These are phyloP conservation scores for Silene coronaria DNA, from an alignment of 179 eudicot genomes.

Conservation along the genomic window DNA sequence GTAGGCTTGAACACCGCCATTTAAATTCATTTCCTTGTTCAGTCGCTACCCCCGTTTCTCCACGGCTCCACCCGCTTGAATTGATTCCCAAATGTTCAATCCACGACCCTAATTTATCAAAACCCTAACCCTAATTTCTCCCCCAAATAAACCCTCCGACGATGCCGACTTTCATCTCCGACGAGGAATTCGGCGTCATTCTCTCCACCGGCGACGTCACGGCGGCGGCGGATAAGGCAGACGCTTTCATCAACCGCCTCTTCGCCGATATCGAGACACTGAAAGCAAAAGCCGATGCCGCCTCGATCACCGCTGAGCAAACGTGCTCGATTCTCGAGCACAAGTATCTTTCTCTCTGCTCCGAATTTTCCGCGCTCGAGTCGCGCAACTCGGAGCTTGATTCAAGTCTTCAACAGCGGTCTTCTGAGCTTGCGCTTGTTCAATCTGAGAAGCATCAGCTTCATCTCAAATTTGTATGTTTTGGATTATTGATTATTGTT, in stretches of 20 bases:
- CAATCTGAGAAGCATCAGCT: slow-evolving; percentile 72
- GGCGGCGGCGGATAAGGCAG: slow-evolving; percentile 75
- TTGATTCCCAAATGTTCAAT: slow-evolving; percentile 10
- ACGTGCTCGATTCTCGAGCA: slow-evolving; percentile 82
- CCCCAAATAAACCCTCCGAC: not conserved
- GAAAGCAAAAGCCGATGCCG: slow-evolving; percentile 74
- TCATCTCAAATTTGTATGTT: slow-evolving; percentile 49
- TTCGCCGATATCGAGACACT: slow-evolving; percentile 60
- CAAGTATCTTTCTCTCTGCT: slow-evolving; percentile 65
- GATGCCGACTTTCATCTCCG: slow-evolving; percentile 82
- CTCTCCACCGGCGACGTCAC: slow-evolving; percentile 44
- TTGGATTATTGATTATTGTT: not conserved
- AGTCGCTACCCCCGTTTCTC: not conserved
- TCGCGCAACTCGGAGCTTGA: slow-evolving; percentile 41
- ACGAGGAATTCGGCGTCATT: slow-evolving; percentile 51
- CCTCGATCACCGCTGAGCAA: slow-evolving; percentile 82
- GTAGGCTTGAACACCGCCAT: not conserved
- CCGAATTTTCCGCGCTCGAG: slow-evolving; percentile 54
- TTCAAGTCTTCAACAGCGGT: slow-evolving; percentile 37
- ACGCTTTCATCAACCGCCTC: slow-evolving; percentile 51
- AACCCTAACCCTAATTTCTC: slow-evolving; percentile 3
- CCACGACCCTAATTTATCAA: not conserved
- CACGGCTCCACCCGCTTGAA: not conserved
- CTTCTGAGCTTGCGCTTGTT: slow-evolving; percentile 49
- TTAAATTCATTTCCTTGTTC: not conserved